Percentiles rank a stretch among this genome's conserved stretches.
These are phyloP conservation scores for Begonia masoniana DNA, from an alignment of 306 rosid species.

Conservation along the genomic window DNA sequence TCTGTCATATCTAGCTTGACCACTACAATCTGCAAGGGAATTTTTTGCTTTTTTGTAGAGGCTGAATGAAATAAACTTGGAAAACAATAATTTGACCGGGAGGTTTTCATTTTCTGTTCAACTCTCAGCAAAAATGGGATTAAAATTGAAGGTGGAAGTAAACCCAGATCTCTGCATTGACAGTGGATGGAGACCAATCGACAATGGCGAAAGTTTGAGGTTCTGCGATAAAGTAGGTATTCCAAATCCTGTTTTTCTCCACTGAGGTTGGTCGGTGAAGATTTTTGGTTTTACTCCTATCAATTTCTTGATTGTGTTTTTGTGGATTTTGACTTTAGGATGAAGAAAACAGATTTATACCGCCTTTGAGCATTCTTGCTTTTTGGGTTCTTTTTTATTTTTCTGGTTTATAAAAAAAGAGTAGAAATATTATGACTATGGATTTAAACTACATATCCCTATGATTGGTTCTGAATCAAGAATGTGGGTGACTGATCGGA, in stretches of 20 bases:
- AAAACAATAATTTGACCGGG: slow-evolving; percentile 69
- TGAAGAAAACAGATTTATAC: background rate
- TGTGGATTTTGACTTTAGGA: slow-evolving; percentile 9
- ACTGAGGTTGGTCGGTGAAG: slow-evolving; percentile 20
- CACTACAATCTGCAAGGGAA: slow-evolving; percentile 57
- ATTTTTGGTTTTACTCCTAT: slow-evolving; percentile 17
- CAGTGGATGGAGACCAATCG: slow-evolving; percentile 4
- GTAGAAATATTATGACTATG: too few species aligned
- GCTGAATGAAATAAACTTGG: slow-evolving; percentile 53
- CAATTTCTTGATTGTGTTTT: slow-evolving; percentile 5
- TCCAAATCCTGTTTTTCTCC: slow-evolving; percentile 26
- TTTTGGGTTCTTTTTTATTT: too few species aligned
- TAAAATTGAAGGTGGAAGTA: slow-evolving; percentile 41
- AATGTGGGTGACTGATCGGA: too few species aligned
- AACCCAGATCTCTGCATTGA: slow-evolving; percentile 53
- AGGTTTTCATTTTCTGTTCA: slow-evolving; percentile 25
- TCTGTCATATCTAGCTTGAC: slow-evolving; percentile 72
- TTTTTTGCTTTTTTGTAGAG: slow-evolving; percentile 32
- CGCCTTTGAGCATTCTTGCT: too few species aligned
- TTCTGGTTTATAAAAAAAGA: too few species aligned
- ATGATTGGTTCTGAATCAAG: too few species aligned
- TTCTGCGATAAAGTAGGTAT: slow-evolving; percentile 22
- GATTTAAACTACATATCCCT: too few species aligned
- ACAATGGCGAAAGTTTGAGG: slow-evolving; percentile 23
- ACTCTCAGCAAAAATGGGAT: slow-evolving; percentile 19